Evolutionary conservation across 768 basidiomycete genomes (phyloP), one percentile per base, ranked within the genome.

Genomic region (Royoungia palumana): DNA sequence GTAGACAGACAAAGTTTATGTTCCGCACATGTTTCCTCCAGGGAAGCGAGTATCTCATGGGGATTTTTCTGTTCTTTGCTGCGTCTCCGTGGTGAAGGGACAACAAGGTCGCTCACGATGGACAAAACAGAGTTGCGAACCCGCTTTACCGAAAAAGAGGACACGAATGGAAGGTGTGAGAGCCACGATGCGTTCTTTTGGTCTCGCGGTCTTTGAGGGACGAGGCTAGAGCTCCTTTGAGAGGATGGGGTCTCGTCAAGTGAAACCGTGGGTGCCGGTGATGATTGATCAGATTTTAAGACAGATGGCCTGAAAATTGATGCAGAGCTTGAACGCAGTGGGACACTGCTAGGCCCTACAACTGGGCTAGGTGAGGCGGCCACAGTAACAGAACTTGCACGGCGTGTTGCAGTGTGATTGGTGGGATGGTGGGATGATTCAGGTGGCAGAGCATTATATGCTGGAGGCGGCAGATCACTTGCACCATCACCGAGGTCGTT

Each of bases 21-120:
- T 1, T 74, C 62, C 3, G 64, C 51, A 56, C 87, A 89, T 0
- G 78, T 81, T 20, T 82, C 79, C 0, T 75, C 74, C 53, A 84
- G 83, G 58, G 79, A 81, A 27, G 75, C 73, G 9, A 89, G 74
- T 17, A 87, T 75, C 21, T 56, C 61, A 4, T 67, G 52, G 0
- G 71, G 69, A 9, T 48, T 44, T 14, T 30, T 46, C 21, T 36
- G 49, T 13, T 49, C 46, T 2, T 12, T 19, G n/a, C 20, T 27
- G 25, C 20, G 20, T 21, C 19, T 16, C 13, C 38, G 51, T 13
- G 53, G 49, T 1, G 52, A 47, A 5, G 51, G 46, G 13, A 47
- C 19, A 10, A 81, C 75, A 24, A 82, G 70, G 57, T 84, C 82
- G 12, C 75, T 74, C 12, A 86, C 55, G 17, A 80, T 71, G 2